These are phyloP conservation scores for Ensete ventricosum DNA, from an alignment of 176 grass and related monocot genomes.

Conservation along the genomic window DNA sequence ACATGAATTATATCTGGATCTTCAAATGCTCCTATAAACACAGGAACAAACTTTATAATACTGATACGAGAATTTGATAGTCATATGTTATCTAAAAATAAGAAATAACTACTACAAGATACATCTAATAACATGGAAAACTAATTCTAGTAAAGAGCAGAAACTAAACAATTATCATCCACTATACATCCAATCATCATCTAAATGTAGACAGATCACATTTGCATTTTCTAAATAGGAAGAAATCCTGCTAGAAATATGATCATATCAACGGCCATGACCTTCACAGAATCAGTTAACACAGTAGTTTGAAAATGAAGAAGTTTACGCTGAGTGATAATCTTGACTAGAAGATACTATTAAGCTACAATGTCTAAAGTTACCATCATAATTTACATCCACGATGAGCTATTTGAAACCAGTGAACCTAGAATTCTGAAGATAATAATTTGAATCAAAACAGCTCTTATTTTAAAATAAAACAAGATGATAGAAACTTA, in stretches of 20 bases:
- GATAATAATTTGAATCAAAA: neutral
- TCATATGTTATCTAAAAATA: neutral
- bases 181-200: neutral
- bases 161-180: neutral
- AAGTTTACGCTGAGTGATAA: neutral
- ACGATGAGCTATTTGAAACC: neutral
- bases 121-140: neutral
- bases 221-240: too few species aligned
- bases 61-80: neutral
- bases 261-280: neutral
- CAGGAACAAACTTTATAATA: neutral
- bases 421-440: neutral
- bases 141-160: neutral
- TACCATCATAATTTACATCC: neutral
- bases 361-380: neutral
- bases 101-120: neutral
- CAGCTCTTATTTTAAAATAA: neutral
- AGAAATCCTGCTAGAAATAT: too few species aligned
- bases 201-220: too few species aligned
- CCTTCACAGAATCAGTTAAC: neutral
- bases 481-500: conserved; percentile 34
- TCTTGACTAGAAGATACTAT: neutral
- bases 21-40: conserved; percentile 87
- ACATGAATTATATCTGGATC: conserved; percentile 87
- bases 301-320: neutral